A percentile compares a stretch with the other conserved stretches of the same genome.
These are phyloP conservation scores for Trichoderma koningiopsis DNA, from an alignment of 2,329 filamentous ascomycete species.

Conservation along the genomic window DNA sequence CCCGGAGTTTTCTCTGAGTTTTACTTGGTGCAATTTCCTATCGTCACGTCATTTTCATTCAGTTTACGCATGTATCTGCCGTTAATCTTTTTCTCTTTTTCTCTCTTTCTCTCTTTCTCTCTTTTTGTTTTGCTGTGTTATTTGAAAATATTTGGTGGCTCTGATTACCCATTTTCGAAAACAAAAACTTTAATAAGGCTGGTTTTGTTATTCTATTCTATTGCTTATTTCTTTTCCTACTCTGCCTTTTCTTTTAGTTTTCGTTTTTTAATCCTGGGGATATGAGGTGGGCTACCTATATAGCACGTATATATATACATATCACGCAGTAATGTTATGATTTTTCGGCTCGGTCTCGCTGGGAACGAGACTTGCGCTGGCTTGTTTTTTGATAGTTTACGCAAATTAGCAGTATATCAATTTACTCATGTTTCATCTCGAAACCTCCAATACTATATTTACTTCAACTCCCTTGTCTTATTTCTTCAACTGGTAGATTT, in stretches of 20 bases:
- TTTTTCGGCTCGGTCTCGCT: background rate
- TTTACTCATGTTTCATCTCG: background rate
- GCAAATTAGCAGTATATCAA: background rate
- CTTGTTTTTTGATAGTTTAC: background rate
- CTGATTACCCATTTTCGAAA: background rate
- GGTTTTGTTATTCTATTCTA: background rate
- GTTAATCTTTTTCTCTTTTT: background rate
- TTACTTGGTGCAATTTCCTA: background rate
- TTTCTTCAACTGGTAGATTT: background rate
- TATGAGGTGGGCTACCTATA: background rate
- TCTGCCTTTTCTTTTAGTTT: background rate
- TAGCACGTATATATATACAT: background rate
- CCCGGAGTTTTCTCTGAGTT: constrained; percentile 25
- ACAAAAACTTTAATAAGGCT: background rate
- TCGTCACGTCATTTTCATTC: background rate
- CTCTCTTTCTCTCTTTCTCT: background rate
- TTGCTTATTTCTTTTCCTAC: background rate
- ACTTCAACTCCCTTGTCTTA: no score
- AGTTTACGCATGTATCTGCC: background rate
- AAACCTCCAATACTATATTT: background rate
- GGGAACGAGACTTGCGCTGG: background rate
- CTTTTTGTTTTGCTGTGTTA: background rate
- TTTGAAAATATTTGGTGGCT: background rate
- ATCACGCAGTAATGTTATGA: background rate
- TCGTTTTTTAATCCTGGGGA: background rate